Percentiles rank a stretch among this genome's conserved stretches.
phyloP scores from a whole-genome alignment of 202 grass and related monocot species.

The Alloteropsis angusta region DNA sequence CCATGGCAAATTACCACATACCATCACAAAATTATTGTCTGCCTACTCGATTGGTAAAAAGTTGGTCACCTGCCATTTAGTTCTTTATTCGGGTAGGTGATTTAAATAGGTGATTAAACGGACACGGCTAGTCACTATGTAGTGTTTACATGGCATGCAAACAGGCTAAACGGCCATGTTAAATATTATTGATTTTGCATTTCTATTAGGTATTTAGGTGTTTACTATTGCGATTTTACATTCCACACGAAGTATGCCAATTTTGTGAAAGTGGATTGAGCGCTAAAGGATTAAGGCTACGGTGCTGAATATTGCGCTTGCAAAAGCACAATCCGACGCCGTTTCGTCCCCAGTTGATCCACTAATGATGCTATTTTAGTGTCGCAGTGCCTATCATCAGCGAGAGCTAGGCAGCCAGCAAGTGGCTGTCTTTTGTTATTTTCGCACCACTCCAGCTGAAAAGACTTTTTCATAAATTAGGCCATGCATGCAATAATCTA shows the following conservation, averaged over 20 bases:
- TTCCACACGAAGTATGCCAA: not conserved
- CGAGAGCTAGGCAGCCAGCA: conserved; percentile 5
- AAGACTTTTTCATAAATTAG: conserved; percentile 11
- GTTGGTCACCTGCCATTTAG: too few species aligned
- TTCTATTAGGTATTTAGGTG: not conserved
- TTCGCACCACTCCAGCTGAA: conserved; percentile 6
- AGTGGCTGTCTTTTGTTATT: conserved; percentile 23
- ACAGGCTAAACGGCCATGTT: too few species aligned
- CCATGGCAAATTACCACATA: not conserved
- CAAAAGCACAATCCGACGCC: conserved; percentile 18
- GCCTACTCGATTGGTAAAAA: too few species aligned
- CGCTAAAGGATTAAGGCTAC: not conserved
- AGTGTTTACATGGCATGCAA: too few species aligned
- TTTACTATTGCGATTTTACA: not conserved
- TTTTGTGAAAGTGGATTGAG: not conserved
- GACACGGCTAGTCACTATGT: too few species aligned
- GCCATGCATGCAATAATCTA: conserved; percentile 8
- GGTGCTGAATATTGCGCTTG: not conserved
- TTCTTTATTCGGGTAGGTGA: too few species aligned
- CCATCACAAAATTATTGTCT: too few species aligned
- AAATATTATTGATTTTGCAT: not conserved
- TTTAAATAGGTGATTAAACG: too few species aligned
- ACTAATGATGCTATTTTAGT: conserved; percentile 12
- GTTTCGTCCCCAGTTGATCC: conserved; percentile 12
- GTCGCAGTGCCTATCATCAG: not conserved